These are phyloP conservation scores for Colletotrichum costaricense DNA, from an alignment of 2,329 filamentous ascomycete species.

Conservation along the genomic window DNA sequence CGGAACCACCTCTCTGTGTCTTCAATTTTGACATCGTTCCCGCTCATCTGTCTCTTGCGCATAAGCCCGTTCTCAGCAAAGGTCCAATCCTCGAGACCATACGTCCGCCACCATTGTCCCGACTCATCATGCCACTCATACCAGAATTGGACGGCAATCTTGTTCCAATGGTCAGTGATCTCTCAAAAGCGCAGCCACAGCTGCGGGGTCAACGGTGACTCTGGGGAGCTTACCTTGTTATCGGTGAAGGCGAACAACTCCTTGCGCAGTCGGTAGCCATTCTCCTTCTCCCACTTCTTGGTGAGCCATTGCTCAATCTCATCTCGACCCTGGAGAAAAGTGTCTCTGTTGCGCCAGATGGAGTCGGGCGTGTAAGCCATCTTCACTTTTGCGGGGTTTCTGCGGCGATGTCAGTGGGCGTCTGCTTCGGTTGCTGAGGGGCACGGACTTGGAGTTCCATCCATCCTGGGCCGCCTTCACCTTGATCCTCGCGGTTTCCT, in stretches of 20 bases:
- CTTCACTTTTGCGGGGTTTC: constrained; percentile 73
- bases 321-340: constrained; percentile 76
- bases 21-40: constrained; percentile 74
- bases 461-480: constrained; percentile 86
- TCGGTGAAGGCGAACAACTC: constrained; percentile 84
- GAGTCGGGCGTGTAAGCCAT: constrained; percentile 80
- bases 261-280: constrained; percentile 80
- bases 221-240: constrained; percentile 60
- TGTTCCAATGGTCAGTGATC: not conserved
- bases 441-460: constrained; percentile 80
- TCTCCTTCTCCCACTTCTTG: constrained; percentile 80
- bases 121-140: constrained; percentile 80
- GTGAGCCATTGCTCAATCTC: constrained; percentile 76
- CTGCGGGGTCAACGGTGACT: not conserved
- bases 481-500: constrained; percentile 76
- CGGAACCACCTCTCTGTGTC: constrained; percentile 76
- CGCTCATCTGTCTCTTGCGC: constrained; percentile 82
- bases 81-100: constrained; percentile 85
- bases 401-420: constrained; percentile 44
- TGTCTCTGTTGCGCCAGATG: constrained; percentile 83
- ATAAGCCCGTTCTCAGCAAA: constrained; percentile 77
- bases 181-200: not conserved
- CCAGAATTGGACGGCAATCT: constrained; percentile 92
- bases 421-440: not conserved
- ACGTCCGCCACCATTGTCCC: constrained; percentile 88